These are phyloP conservation scores for Heimioporus sp. DNA, from an alignment of 768 basidiomycete species.

Conservation along the genomic window DNA sequence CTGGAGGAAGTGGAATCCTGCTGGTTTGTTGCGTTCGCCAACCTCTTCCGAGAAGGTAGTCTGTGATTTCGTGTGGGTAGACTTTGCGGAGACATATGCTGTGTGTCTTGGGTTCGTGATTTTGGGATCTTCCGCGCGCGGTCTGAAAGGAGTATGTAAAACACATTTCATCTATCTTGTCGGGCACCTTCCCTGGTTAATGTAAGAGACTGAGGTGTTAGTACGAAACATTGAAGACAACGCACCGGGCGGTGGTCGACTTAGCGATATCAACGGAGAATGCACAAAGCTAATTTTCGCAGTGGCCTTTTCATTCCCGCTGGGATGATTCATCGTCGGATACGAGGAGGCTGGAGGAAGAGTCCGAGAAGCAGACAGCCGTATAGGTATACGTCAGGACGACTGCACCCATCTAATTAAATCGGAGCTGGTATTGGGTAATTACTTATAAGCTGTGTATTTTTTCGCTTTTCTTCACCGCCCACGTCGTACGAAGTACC, in stretches of 20 bases:
- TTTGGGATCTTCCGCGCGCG: slow-evolving; percentile 49
- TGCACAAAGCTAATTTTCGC: slow-evolving; percentile 23
- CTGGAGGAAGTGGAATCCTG: slow-evolving; percentile 61
- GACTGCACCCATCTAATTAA: not conserved
- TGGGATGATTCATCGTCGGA: slow-evolving; percentile 18
- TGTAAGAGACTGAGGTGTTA: not conserved
- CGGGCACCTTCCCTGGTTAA: slow-evolving; percentile 50
- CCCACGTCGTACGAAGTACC: slow-evolving; percentile 72
- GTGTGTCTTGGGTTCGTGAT: slow-evolving; percentile 52
- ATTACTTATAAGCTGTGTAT: slow-evolving; percentile 8
- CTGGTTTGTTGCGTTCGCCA: slow-evolving; percentile 43
- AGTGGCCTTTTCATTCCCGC: slow-evolving; percentile 9
- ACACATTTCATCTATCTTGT: slow-evolving; percentile 63
- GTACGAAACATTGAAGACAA: not conserved
- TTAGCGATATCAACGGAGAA: slow-evolving; percentile 24
- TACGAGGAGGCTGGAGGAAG: not conserved
- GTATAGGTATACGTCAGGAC: no score
- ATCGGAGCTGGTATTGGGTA: slow-evolving; percentile 20
- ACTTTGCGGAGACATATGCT: slow-evolving; percentile 65
- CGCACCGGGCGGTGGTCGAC: slow-evolving; percentile 24
- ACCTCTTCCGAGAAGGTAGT: slow-evolving; percentile 41
- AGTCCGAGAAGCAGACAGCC: no score
- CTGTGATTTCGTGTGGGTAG: slow-evolving; percentile 63
- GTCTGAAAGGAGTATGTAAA: slow-evolving; percentile 61
- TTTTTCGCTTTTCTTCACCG: slow-evolving; percentile 22